Percentiles rank a stretch among this genome's conserved stretches.
phyloP scores from a whole-genome alignment of 345 rosid species.

The Odontarrhena argentea region DNA sequence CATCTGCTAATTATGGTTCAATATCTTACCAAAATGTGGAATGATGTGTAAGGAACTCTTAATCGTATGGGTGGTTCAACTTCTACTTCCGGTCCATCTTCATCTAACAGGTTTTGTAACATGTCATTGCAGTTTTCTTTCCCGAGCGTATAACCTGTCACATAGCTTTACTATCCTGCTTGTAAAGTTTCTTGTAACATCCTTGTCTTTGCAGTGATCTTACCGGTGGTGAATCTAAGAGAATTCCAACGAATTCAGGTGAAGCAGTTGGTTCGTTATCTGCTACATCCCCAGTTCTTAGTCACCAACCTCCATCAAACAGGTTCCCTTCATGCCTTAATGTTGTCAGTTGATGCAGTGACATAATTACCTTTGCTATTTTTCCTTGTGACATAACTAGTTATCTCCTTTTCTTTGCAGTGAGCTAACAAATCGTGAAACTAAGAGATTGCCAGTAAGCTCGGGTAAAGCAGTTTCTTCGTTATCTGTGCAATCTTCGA shows the following conservation, averaged over 20 bases:
- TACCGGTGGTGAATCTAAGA: too few relatives aligned
- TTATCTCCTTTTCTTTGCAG: conserved; percentile 50
- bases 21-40: conserved; percentile 8
- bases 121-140: too few relatives aligned
- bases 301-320: background rate
- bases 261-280: too few relatives aligned
- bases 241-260: too few relatives aligned
- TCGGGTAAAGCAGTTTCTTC: conserved; percentile 51
- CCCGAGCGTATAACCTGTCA: too few relatives aligned
- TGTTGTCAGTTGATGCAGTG: background rate
- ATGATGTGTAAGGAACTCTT: conserved; percentile 16
- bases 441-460: conserved; percentile 42
- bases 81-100: background rate
- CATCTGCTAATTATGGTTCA: background rate
- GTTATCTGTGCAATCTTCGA: conserved; percentile 27
- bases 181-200: too few relatives aligned
- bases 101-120: conserved; percentile 20
- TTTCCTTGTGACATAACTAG: background rate
- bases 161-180: too few relatives aligned
- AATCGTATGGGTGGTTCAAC: conserved; percentile 4
- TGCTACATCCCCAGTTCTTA: too few relatives aligned
- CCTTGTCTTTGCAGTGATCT: too few relatives aligned
- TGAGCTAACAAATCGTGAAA: conserved; percentile 44
- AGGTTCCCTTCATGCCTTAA: conserved; percentile 19
- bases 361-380: background rate